A percentile compares a stretch with the other conserved stretches of the same genome.
These are phyloP conservation scores for Tuber brumale DNA, from an alignment of 495 filamentous ascomycete species.

Conservation along the genomic window DNA sequence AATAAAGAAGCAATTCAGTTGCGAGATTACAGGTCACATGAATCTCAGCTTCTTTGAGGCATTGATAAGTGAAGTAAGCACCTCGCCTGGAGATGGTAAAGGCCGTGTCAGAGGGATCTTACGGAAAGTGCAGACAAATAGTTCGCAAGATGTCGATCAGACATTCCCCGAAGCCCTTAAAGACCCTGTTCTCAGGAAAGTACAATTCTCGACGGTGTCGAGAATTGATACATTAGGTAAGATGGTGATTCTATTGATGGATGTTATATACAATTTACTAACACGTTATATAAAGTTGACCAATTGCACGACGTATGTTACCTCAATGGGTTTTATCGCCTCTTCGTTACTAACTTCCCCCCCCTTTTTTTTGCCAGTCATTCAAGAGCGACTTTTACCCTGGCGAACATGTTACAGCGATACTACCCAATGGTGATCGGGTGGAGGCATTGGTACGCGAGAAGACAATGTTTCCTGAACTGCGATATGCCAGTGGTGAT, in stretches of 20 bases:
- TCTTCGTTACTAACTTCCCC: neutral
- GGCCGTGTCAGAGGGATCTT: neutral
- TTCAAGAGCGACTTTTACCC: slow-evolving; percentile 93
- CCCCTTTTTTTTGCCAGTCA: slow-evolving; percentile 53
- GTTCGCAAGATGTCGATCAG: slow-evolving; percentile 80
- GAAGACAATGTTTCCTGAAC: slow-evolving; percentile 69
- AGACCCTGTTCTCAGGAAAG: slow-evolving; percentile 77
- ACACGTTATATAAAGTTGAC: slow-evolving; percentile 50
- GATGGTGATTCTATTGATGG: slow-evolving; percentile 34
- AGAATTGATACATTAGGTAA: slow-evolving; percentile 83
- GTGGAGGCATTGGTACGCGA: slow-evolving; percentile 74
- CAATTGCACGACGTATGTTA: slow-evolving; percentile 57
- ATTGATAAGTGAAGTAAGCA: slow-evolving; percentile 79
- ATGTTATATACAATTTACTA: slow-evolving; percentile 18
- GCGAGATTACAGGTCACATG: slow-evolving; percentile 89
- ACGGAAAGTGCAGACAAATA: slow-evolving; percentile 56
- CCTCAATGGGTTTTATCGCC: slow-evolving; percentile 6
- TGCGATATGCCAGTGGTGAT: slow-evolving; percentile 45
- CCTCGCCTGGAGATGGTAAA: slow-evolving; percentile 3
- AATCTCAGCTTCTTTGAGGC: slow-evolving; percentile 92
- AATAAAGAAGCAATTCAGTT: slow-evolving; percentile 74
- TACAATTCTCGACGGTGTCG: slow-evolving; percentile 86
- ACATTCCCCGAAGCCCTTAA: slow-evolving; percentile 87
- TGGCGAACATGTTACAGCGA: slow-evolving; percentile 73
- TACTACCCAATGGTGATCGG: slow-evolving; percentile 62